Percentiles rank a stretch among this genome's conserved stretches.
phyloP scores from a whole-genome alignment of 306 rosid genomes.

The Elaeagnus macrophylla region DNA sequence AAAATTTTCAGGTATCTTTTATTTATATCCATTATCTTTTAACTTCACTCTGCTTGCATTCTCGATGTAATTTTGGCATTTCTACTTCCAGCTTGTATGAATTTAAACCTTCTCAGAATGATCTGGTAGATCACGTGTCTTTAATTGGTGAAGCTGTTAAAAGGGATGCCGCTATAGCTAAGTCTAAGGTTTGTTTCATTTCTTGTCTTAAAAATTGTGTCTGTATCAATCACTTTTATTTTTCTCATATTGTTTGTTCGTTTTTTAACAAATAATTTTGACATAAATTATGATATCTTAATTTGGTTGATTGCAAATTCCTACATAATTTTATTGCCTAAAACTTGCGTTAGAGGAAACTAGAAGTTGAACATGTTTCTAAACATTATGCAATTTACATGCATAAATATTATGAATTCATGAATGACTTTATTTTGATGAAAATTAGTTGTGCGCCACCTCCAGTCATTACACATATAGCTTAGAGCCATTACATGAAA shows the following conservation, averaged over 20 bases:
- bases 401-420: too few relatives aligned
- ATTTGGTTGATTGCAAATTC: too few relatives aligned
- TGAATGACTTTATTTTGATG: too few relatives aligned
- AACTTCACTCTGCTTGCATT: constrained; percentile 1
- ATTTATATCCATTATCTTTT: constrained; percentile 3
- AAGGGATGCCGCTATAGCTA: constrained; percentile 28
- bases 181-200: constrained; percentile 52
- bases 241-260: too few relatives aligned
- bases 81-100: constrained; percentile 54
- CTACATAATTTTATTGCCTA: too few relatives aligned
- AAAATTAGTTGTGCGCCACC: too few relatives aligned
- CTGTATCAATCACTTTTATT: constrained; percentile 6
- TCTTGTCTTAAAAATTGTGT: constrained; percentile 4
- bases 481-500: too few relatives aligned
- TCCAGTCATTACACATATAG: too few relatives aligned
- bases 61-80: constrained; percentile 6
- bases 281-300: too few relatives aligned
- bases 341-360: too few relatives aligned
- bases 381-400: too few relatives aligned
- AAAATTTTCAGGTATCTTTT: constrained; percentile 54
- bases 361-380: too few relatives aligned
- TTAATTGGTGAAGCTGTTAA: constrained; percentile 33
- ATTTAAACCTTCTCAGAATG: constrained; percentile 36
- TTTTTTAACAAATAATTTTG: background rate
- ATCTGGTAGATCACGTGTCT: constrained; percentile 28